phyloP scores from a whole-genome alignment of 2,329 filamentous ascomycete species.

The Calonectria henricotiae region DNA sequence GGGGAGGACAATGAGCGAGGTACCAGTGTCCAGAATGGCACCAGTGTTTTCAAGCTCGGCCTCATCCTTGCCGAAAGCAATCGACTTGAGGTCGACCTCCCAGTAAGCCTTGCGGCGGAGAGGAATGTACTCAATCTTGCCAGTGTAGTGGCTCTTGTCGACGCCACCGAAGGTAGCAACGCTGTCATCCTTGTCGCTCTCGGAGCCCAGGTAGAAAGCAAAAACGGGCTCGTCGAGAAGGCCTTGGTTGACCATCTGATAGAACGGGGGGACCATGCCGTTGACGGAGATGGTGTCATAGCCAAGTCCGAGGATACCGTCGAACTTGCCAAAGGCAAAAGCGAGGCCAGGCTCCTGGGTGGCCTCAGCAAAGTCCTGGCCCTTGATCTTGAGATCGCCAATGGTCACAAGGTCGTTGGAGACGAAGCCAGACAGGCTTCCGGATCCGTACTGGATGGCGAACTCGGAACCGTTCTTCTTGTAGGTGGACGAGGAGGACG shows the following conservation, averaged over 20 bases:
- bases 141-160: conserved; percentile 84
- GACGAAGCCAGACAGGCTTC: conserved; percentile 92
- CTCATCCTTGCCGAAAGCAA: conserved; percentile 88
- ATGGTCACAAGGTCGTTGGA: conserved; percentile 91
- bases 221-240: conserved; percentile 94
- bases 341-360: conserved; percentile 96
- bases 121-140: conserved; percentile 93
- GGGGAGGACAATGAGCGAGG: conserved; percentile 96
- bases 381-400: conserved; percentile 89
- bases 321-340: conserved; percentile 97
- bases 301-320: conserved; percentile 95
- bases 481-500: conserved; percentile 88
- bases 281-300: conserved; percentile 99
- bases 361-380: conserved; percentile 96
- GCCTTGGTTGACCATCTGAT: conserved; percentile 93
- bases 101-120: conserved; percentile 99
- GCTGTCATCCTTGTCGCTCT: conserved; percentile 75
- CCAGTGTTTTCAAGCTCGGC: conserved; percentile 95
- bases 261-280: conserved; percentile 94
- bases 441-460: conserved; percentile 95
- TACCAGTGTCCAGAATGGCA: conserved; percentile 98
- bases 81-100: conserved; percentile 97
- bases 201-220: conserved; percentile 92
- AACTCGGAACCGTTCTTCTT: conserved; percentile 95
- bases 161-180: conserved; percentile 93